These are phyloP conservation scores for Venturia pyrina DNA, from an alignment of 2,329 filamentous ascomycete species.

Conservation along the genomic window DNA sequence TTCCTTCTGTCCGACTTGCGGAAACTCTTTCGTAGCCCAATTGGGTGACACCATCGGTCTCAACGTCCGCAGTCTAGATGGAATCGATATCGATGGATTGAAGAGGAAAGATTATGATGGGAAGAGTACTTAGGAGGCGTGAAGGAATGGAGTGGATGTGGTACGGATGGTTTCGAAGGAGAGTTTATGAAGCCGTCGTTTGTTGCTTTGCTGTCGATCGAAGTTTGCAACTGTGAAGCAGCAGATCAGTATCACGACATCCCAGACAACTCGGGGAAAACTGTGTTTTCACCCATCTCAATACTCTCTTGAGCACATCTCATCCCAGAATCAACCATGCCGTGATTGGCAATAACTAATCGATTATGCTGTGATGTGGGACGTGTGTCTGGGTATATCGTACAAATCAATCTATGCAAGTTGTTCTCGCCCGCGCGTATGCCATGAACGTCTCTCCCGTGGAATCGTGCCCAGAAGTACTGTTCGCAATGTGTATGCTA, in stretches of 20 bases:
- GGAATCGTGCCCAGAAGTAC: not conserved
- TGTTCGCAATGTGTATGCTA: not conserved
- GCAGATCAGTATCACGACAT: no score
- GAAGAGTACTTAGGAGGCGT: not conserved
- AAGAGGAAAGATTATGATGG: slow-evolving; percentile 13
- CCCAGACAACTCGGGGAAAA: no score
- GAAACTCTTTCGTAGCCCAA: slow-evolving; percentile 19
- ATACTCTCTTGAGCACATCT: no score
- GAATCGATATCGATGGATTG: slow-evolving; percentile 21
- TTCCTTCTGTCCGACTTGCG: slow-evolving; percentile 24
- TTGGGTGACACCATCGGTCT: slow-evolving; percentile 16
- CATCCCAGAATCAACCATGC: not conserved
- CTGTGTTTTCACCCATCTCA: no score
- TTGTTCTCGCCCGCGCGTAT: not conserved
- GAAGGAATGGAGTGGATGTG: not conserved
- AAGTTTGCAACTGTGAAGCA: not conserved
- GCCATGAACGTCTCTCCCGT: not conserved
- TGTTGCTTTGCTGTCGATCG: not conserved
- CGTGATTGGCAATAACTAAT: not conserved
- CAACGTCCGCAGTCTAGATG: slow-evolving; percentile 23
- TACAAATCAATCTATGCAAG: not conserved
- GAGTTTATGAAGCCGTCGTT: no score
- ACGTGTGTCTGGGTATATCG: not conserved
- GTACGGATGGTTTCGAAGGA: not conserved
- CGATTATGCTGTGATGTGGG: not conserved